These are phyloP conservation scores for Solanum peruvianum DNA, from an alignment of 257 asterid genomes.

Conservation along the genomic window DNA sequence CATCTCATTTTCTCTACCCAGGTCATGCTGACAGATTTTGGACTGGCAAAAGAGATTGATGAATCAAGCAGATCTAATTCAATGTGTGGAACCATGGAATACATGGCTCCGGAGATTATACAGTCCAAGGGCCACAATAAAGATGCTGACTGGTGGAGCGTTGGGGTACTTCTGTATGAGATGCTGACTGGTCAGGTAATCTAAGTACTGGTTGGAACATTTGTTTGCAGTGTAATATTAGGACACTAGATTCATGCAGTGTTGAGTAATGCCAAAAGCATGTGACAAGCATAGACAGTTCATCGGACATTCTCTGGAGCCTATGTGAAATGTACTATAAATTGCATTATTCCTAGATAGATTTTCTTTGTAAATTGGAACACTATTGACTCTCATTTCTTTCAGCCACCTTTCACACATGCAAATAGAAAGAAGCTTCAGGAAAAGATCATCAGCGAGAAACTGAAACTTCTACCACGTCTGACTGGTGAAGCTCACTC, in stretches of 20 bases:
- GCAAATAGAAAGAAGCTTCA: constrained; percentile 86
- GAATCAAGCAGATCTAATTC: constrained; percentile 89
- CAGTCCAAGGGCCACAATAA: constrained; percentile 70
- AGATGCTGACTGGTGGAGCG: constrained; percentile 94
- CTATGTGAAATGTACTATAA: neutral
- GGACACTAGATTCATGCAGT: neutral
- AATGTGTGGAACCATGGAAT: constrained; percentile 87
- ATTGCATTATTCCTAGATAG: neutral
- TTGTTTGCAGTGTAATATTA: neutral
- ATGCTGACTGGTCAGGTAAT: constrained; percentile 86
- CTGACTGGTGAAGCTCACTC: constrained; percentile 69
- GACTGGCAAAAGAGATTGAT: constrained; percentile 83
- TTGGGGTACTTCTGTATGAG: constrained; percentile 78
- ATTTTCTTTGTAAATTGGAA: neutral
- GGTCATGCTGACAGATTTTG: constrained; percentile 93
- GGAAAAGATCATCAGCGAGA: constrained; percentile 78
- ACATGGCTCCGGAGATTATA: constrained; percentile 94
- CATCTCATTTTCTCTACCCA: constrained; percentile 10
- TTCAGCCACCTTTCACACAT: constrained; percentile 81
- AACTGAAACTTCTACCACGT: constrained; percentile 79
- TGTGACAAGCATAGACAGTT: neutral
- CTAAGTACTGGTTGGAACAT: neutral
- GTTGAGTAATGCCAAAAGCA: neutral
- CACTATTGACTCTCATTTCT: neutral
- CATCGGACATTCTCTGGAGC: neutral